Conservation (phyloP, 2,329 filamentous ascomycete species). For the Cercospora brassicicola region DNA sequence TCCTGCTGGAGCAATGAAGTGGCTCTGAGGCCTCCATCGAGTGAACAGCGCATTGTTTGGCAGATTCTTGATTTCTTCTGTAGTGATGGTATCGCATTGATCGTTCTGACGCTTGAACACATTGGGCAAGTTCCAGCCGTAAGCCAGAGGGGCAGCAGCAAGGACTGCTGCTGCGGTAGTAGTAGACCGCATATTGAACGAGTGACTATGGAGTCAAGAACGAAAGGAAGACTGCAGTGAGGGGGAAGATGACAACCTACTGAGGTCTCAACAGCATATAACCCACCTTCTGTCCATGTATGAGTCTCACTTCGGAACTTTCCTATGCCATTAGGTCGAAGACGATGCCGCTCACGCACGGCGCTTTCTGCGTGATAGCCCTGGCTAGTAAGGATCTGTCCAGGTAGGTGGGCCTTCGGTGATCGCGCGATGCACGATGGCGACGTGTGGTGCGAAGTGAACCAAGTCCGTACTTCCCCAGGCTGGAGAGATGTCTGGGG, state of each 20-base stretch:
- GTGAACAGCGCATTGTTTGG: conserved; percentile 53
- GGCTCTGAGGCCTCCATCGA: conserved; percentile 50
- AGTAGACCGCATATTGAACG: conserved; percentile 13
- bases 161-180: conserved; percentile 16
- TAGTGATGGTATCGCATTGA: conserved; percentile 33
- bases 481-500: neutral
- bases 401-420: neutral
- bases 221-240: neutral
- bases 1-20: conserved; percentile 51
- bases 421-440: neutral
- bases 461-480: neutral
- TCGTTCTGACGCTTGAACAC: neutral
- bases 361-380: neutral
- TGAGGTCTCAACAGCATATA: conserved; percentile 10
- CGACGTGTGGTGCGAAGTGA: neutral
- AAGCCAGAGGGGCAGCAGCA: conserved; percentile 12
- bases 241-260: neutral
- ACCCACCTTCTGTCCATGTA: neutral
- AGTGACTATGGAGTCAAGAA: neutral
- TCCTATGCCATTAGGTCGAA: neutral
- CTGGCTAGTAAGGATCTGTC: neutral
- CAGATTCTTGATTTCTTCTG: conserved; percentile 36
- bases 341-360: neutral
- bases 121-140: neutral
- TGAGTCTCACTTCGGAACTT: neutral